These are phyloP conservation scores for Ballota nigra DNA, from an alignment of 257 asterid genomes.

Conservation along the genomic window DNA sequence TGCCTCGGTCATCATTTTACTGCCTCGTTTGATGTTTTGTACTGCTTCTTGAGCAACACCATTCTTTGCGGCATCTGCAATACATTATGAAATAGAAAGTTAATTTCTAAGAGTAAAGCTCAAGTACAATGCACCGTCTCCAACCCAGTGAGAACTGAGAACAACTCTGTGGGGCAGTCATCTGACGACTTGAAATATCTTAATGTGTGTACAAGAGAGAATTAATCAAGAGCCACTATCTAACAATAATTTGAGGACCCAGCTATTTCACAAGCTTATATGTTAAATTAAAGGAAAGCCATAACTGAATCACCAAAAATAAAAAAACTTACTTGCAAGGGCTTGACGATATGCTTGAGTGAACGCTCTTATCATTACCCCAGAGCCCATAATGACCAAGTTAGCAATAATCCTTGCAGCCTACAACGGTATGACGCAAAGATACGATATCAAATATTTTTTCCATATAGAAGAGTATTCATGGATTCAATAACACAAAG, in stretches of 20 bases:
- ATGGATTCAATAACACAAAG: not conserved
- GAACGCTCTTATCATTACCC: conserved; percentile 57
- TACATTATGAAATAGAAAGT: conserved; percentile 9
- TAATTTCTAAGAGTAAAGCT: not conserved
- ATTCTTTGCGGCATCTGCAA: conserved; percentile 65
- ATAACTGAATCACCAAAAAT: not conserved
- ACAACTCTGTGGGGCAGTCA: not conserved
- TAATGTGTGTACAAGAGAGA: not conserved
- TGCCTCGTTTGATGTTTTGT: conserved; percentile 48
- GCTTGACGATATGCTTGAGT: conserved; percentile 81
- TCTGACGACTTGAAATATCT: not conserved
- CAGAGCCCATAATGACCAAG: conserved; percentile 61
- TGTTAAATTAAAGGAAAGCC: not conserved
- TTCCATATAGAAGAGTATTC: not conserved
- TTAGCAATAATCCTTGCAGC: conserved; percentile 63
- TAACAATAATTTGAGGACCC: not conserved
- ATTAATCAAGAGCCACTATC: not conserved
- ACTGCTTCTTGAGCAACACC: conserved; percentile 78
- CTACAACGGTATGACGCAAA: conserved; percentile 32
- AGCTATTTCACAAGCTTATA: not conserved
- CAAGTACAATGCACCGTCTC: not conserved
- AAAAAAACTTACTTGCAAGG: conserved; percentile 53
- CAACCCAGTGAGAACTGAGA: not conserved
- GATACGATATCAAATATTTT: not conserved
- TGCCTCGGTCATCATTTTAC: conserved; percentile 65